Percentiles rank a stretch among this genome's conserved stretches.
Evolutionary conservation across 306 rosid genomes (phyloP).

Genomic region (Lablab purpureus): DNA sequence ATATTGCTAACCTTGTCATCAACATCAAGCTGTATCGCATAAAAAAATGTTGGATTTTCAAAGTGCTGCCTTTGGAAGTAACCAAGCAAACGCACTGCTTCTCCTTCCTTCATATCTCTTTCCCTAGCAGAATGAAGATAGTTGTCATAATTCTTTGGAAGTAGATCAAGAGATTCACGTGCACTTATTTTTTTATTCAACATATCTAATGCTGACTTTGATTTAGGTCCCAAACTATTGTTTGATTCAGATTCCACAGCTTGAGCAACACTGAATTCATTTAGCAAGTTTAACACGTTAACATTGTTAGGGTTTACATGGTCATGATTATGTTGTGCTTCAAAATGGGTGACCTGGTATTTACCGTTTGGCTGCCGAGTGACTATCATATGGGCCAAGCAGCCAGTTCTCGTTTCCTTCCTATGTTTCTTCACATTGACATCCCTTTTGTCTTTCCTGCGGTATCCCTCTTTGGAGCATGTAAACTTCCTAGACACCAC

Average conservation of each 20-base stretch:
- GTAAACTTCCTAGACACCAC: conserved; percentile 81
- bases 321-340: conserved; percentile 73
- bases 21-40: conserved; percentile 64
- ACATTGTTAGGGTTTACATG: conserved; percentile 45
- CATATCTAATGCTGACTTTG: conserved; percentile 46
- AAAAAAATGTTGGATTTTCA: conserved; percentile 65
- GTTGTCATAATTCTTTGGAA: conserved; percentile 52
- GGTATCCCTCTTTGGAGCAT: conserved; percentile 73
- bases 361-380: conserved; percentile 68
- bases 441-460: conserved; percentile 65
- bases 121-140: conserved; percentile 61
- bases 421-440: conserved; percentile 64
- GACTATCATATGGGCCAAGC: conserved; percentile 73
- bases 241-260: conserved; percentile 45
- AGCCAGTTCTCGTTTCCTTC: conserved; percentile 80
- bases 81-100: conserved; percentile 63
- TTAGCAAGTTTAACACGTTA: conserved; percentile 46
- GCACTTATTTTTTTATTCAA: conserved; percentile 48
- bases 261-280: conserved; percentile 50
- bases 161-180: conserved; percentile 54
- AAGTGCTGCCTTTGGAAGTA: conserved; percentile 76
- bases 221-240: conserved; percentile 47
- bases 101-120: conserved; percentile 69
- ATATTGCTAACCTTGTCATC: conserved; percentile 72
- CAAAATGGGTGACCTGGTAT: conserved; percentile 69